A percentile compares a stretch with the other conserved stretches of the same genome.
Conservation (phyloP, 441 rosid genomes). For the Eugenia klotzschiana region DNA sequence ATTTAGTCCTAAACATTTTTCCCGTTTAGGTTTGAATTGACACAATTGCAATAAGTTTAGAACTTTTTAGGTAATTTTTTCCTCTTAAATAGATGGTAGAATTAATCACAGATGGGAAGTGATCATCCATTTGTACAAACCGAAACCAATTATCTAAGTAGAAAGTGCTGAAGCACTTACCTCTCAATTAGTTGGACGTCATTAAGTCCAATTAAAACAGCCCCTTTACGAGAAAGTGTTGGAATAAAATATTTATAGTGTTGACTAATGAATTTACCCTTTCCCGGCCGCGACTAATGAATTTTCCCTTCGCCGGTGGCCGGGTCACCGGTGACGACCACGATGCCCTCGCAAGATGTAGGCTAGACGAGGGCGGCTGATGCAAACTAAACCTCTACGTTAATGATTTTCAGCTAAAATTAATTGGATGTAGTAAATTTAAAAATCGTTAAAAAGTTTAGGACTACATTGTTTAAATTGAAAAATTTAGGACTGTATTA, state of each 20-base stretch:
- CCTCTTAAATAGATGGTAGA: background rate
- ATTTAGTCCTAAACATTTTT: too few relatives aligned
- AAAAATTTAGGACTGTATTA: background rate
- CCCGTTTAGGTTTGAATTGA: too few relatives aligned
- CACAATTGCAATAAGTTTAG: too few relatives aligned
- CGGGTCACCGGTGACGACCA: rapidly evolving
- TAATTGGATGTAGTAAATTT: rapidly evolving
- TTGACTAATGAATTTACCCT: background rate
- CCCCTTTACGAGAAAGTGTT: background rate
- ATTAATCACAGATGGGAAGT: background rate
- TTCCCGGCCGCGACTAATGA: too few relatives aligned
- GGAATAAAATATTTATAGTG: background rate
- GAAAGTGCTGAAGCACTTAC: background rate
- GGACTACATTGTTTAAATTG: rapidly evolving
- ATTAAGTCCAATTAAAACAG: background rate
- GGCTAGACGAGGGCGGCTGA: rapidly evolving
- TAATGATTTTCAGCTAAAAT: background rate
- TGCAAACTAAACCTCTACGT: rapidly evolving
- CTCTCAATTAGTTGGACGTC: background rate
- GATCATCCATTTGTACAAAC: background rate
- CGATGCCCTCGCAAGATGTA: rapidly evolving
- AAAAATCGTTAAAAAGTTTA: rapidly evolving
- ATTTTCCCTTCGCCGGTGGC: background rate
- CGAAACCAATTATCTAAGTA: background rate
- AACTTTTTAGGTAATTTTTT: too few relatives aligned